A percentile compares a stretch with the other conserved stretches of the same genome.
These are phyloP conservation scores for Corniculantispora saksenae DNA, from an alignment of 2,329 filamentous ascomycete species.

Conservation along the genomic window DNA sequence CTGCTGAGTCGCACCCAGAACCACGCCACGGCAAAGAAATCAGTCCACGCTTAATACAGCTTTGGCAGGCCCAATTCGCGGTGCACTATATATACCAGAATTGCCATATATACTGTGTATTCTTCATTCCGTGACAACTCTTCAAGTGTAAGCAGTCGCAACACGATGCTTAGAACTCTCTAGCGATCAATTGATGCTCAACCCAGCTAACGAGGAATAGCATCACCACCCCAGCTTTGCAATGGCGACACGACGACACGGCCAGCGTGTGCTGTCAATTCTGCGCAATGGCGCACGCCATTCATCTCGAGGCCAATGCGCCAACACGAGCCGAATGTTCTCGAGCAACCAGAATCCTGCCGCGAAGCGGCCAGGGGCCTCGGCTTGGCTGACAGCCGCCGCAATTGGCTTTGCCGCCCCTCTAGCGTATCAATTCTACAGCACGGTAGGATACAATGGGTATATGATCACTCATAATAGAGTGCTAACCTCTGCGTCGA, in stretches of 20 bases:
- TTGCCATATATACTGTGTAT: background rate
- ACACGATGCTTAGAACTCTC: background rate
- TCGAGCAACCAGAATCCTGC: conserved; percentile 28
- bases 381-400: conserved; percentile 36
- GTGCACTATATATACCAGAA: background rate
- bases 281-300: conserved; percentile 29
- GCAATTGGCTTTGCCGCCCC: conserved; percentile 54
- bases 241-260: conserved; percentile 36
- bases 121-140: background rate
- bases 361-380: conserved; percentile 24
- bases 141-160: background rate
- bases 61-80: background rate
- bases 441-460: background rate
- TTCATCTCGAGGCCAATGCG: conserved; percentile 29
- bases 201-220: background rate
- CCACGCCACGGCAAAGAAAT: conserved; percentile 16
- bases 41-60: conserved; percentile 15
- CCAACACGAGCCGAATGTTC: conserved; percentile 27
- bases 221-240: background rate
- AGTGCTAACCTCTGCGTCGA: background rate
- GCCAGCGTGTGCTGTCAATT: conserved; percentile 33
- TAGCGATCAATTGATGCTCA: background rate
- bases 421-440: conserved; percentile 56
- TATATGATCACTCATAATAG: background rate
- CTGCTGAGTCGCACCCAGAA: conserved; percentile 11